These are phyloP conservation scores for Colletotrichum sp. DNA, from an alignment of 2,329 filamentous ascomycete species.

Conservation along the genomic window DNA sequence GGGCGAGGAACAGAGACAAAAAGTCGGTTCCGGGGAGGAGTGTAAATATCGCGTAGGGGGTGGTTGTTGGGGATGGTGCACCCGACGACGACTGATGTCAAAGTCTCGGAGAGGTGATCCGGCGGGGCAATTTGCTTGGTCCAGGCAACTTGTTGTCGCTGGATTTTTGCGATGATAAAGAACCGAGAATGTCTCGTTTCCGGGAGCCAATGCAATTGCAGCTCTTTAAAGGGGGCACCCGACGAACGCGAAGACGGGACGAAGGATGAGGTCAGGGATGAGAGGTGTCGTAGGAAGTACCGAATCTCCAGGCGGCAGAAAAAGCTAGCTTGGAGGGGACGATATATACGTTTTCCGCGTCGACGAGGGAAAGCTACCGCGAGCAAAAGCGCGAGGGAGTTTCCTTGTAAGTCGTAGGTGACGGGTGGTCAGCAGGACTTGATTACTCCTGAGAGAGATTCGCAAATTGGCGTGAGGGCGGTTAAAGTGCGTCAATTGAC, in stretches of 20 bases:
- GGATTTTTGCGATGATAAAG: neutral
- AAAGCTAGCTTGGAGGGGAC: neutral
- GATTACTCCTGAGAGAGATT: neutral
- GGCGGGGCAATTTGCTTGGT: slow-evolving; percentile 2
- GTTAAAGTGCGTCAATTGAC: slow-evolving; percentile 21
- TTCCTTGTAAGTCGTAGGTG: slow-evolving; percentile 8
- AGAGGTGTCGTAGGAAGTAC: neutral
- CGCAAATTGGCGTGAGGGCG: neutral
- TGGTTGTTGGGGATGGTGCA: neutral
- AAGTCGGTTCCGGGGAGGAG: slow-evolving; percentile 13
- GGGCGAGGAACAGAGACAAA: slow-evolving; percentile 1
- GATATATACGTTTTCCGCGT: slow-evolving; percentile 10
- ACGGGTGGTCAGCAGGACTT: slow-evolving; percentile 14
- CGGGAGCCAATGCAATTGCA: slow-evolving; percentile 5
- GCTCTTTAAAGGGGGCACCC: neutral
- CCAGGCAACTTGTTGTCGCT: neutral
- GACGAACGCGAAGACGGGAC: slow-evolving; percentile 14
- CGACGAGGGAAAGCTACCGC: neutral
- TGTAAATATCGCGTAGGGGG: slow-evolving; percentile 15
- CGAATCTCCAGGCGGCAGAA: neutral
- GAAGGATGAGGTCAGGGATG: neutral
- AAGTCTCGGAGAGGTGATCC: slow-evolving; percentile 18
- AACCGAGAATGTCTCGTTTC: neutral
- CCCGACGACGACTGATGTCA: slow-evolving; percentile 6
- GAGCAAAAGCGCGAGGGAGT: slow-evolving; percentile 2